Base-by-base conservation (phyloP, 805 yeast species). In the Myxozyma udenii region DNA sequence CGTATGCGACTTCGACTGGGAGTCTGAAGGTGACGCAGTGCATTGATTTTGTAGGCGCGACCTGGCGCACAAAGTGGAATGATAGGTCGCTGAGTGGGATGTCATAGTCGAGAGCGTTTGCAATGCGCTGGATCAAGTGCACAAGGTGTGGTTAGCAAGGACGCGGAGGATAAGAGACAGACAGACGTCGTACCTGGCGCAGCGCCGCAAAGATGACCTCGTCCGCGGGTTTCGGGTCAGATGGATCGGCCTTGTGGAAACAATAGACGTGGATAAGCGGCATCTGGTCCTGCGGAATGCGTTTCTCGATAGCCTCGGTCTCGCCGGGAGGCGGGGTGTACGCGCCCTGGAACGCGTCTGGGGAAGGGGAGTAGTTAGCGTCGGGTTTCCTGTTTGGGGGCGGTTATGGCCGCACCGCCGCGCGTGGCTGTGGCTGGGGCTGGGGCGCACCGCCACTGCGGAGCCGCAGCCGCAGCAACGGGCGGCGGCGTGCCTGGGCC, bases 11-110 rank as follows among this genome's bases (percentile, higher is more conserved):
- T 37, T 66, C 70, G 3, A 48, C 30, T 2, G 77, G 77, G n/a
- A 93, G 74, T 62, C 68, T 68, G 68, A 90, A 90, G 4, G 89
- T 74, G 2, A 88, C 85, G 69, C 97, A 88, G 66, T 79, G 90
- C 98, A 93, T 93, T 30, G 91, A 91, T 65, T 93, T 93, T 4
- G 97, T 87, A 3, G 98, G 98, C 0, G 98, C 91, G 5, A 93
- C 98, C 66, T 83, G 84, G 65, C 99, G 80, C 7, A 93, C 98
- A 58, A 84, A 71, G 64, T 91, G 98, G 69, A 91, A 85, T 0
- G 69, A 64, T 35, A 85, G 68, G 0, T 71, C 65, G 2, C 74
- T 74, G 12, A 80, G 71, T 0, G 72, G 58, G 6, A 80, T 69
- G 0, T 78, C 72, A 61, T 64, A 75, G 1, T 74, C 72, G 33